These are phyloP conservation scores for Jackrogersella minutella DNA, from an alignment of 495 filamentous ascomycete species.

Conservation along the genomic window DNA sequence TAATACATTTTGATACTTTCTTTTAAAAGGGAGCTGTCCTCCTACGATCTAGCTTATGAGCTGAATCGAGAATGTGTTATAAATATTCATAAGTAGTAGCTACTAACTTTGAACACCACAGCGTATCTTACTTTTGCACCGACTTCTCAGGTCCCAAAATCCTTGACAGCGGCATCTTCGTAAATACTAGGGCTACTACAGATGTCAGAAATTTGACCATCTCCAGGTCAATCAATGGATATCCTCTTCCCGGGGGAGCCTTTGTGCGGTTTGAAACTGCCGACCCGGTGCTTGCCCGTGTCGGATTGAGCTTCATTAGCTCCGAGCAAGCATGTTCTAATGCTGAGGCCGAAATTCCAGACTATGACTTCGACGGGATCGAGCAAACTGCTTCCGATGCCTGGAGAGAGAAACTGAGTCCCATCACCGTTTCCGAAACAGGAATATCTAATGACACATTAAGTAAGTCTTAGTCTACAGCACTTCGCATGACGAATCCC, in stretches of 20 bases:
- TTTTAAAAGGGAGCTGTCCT: background rate
- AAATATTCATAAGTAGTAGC: background rate
- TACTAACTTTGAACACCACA: conserved; percentile 6
- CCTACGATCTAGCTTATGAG: background rate
- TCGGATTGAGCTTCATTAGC: conserved; percentile 76
- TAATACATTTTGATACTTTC: background rate
- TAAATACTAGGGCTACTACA: conserved; percentile 63
- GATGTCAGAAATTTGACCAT: conserved; percentile 64
- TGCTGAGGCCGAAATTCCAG: conserved; percentile 72
- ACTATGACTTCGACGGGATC: conserved; percentile 68
- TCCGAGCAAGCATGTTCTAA: conserved; percentile 69
- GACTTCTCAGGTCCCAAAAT: conserved; percentile 73
- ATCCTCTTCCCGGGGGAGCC: conserved; percentile 71
- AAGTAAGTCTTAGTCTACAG: too few relatives aligned
- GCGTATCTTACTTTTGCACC: conserved; percentile 66
- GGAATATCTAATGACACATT: conserved; percentile 61
- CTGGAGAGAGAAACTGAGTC: conserved; percentile 71
- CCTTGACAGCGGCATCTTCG: conserved; percentile 70
- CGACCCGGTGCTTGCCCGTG: conserved; percentile 64
- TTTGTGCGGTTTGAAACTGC: conserved; percentile 64
- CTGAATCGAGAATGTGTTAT: background rate
- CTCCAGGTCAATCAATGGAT: conserved; percentile 67
- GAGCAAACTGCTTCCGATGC: conserved; percentile 60
- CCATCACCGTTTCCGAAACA: conserved; percentile 63
- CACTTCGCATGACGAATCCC: too few relatives aligned